A percentile compares a stretch with the other conserved stretches of the same genome.
Evolutionary conservation across 2,329 filamentous ascomycete genomes (phyloP).

Genomic region (Camillea tinctor): DNA sequence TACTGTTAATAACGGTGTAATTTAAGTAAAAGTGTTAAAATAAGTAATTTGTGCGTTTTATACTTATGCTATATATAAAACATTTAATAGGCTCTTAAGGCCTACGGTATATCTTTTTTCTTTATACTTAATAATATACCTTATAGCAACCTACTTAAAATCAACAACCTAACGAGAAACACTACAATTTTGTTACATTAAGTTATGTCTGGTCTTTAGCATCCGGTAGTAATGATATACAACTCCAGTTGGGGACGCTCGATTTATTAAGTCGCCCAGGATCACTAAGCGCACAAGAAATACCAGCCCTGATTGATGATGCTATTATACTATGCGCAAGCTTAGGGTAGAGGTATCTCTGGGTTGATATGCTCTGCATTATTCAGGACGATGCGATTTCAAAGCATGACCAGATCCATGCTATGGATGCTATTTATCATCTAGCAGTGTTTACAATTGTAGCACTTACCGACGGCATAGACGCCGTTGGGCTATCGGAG

Average conservation of each 20-base stretch:
- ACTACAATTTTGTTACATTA: conserved; percentile 3
- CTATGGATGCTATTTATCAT: conserved; percentile 9
- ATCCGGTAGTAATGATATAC: conserved; percentile 1
- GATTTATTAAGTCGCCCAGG: neutral
- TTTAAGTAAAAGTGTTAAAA: too few relatives aligned
- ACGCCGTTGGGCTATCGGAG: conserved; percentile 1
- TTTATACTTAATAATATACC: too few relatives aligned
- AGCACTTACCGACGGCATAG: conserved; percentile 5
- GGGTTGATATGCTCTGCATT: conserved; percentile 11
- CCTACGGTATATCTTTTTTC: too few relatives aligned
- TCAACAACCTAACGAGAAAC: neutral
- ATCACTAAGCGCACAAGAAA: neutral
- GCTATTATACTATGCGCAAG: conserved; percentile 5
- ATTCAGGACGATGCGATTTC: conserved; percentile 7
- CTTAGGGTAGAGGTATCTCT: conserved; percentile 9
- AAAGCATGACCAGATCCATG: conserved; percentile 6
- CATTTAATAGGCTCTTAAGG: too few relatives aligned
- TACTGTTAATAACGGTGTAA: too few relatives aligned
- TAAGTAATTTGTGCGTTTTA: too few relatives aligned
- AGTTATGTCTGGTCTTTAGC: conserved; percentile 11
- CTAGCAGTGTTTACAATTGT: conserved; percentile 4
- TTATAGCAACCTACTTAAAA: too few relatives aligned
- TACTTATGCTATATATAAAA: too few relatives aligned
- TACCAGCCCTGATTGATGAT: conserved; percentile 6
- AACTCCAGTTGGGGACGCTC: conserved; percentile 2